Evolutionary conservation across 805 yeast species (phyloP).

Genomic region (Zygosaccharomyces kombuchaensis): DNA sequence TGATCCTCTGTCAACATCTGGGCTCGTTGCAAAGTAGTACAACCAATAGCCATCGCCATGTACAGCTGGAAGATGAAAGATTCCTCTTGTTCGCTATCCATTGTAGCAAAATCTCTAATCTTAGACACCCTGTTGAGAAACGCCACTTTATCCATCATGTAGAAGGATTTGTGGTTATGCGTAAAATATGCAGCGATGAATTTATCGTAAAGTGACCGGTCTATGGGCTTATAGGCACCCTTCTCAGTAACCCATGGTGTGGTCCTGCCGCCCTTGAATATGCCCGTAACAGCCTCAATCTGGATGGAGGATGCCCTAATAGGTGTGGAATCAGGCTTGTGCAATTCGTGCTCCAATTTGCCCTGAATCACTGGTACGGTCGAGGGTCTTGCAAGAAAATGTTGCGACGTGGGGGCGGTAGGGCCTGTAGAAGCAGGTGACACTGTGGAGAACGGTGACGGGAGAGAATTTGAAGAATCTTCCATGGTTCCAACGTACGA

Average conservation of each 20-base stretch:
- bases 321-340: constrained; percentile 25
- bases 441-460: neutral
- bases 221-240: constrained; percentile 29
- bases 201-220: constrained; percentile 33
- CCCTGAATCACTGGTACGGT: constrained; percentile 5
- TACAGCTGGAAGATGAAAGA: constrained; percentile 42
- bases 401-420: neutral
- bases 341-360: constrained; percentile 12
- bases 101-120: constrained; percentile 32
- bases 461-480: neutral
- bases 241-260: constrained; percentile 27
- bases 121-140: constrained; percentile 35
- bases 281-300: constrained; percentile 28
- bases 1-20: constrained; percentile 37
- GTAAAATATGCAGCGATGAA: constrained; percentile 44
- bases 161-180: constrained; percentile 43
- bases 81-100: constrained; percentile 24
- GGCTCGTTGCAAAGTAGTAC: constrained; percentile 45
- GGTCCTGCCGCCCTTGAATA: constrained; percentile 31
- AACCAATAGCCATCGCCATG: constrained; percentile 53
- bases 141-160: constrained; percentile 40
- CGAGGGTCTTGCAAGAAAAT: neutral
- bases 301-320: constrained; percentile 30
- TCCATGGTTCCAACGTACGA: neutral
- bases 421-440: neutral